A percentile compares a stretch with the other conserved stretches of the same genome.
These are phyloP conservation scores for Sarocladium kiliense DNA, from an alignment of 2,329 filamentous ascomycete species.

Conservation along the genomic window DNA sequence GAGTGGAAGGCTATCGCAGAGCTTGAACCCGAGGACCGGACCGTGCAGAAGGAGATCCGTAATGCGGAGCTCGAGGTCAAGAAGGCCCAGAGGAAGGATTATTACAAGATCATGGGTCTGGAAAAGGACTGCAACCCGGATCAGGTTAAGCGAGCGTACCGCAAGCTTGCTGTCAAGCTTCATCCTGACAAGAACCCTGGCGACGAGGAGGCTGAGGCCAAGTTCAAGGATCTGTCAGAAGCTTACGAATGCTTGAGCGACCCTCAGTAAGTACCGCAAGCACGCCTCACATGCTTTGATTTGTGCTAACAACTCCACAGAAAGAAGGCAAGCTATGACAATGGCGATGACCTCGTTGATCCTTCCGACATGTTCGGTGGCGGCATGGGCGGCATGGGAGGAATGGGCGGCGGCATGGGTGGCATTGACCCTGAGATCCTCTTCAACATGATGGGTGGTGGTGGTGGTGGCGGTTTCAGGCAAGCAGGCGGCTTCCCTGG, in stretches of 20 bases:
- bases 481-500: constrained; percentile 40
- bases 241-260: constrained; percentile 95
- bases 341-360: constrained; percentile 85
- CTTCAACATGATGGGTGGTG: constrained; percentile 78
- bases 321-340: constrained; percentile 87
- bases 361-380: constrained; percentile 77
- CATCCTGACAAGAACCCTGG: constrained; percentile 98
- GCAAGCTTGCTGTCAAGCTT: constrained; percentile 87
- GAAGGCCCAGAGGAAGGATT: constrained; percentile 96
- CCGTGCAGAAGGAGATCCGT: constrained; percentile 77
- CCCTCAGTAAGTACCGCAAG: constrained; percentile 63
- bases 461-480: constrained; percentile 48
- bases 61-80: constrained; percentile 93
- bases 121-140: constrained; percentile 78
- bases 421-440: constrained; percentile 73
- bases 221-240: constrained; percentile 97
- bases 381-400: constrained; percentile 44
- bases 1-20: constrained; percentile 87
- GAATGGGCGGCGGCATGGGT: constrained; percentile 61
- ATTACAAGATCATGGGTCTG: constrained; percentile 94
- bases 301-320: constrained; percentile 40
- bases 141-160: constrained; percentile 95
- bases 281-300: constrained; percentile 12
- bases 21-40: constrained; percentile 73
- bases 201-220: constrained; percentile 75